These are phyloP conservation scores for Aspergillus aculeatus DNA, from an alignment of 2,329 filamentous ascomycete genomes.

Conservation along the genomic window DNA sequence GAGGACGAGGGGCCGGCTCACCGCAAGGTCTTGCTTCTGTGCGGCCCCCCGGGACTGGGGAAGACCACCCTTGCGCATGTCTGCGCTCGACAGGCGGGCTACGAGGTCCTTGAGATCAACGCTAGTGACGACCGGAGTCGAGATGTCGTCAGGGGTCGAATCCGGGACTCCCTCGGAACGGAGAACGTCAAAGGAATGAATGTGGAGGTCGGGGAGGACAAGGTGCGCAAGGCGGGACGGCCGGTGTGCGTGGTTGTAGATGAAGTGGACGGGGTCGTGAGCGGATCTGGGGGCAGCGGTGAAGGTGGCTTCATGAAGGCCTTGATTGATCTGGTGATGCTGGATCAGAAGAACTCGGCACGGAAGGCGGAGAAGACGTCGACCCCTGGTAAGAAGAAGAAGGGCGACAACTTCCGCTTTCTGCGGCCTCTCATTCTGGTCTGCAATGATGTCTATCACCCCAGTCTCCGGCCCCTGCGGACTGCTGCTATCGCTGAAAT, in stretches of 20 bases:
- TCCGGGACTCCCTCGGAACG: slow-evolving; percentile 87
- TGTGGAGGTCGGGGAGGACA: slow-evolving; percentile 46
- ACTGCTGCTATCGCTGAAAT: slow-evolving; percentile 83
- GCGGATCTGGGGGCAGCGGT: slow-evolving; percentile 71
- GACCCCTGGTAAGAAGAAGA: slow-evolving; percentile 51
- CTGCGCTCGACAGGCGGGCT: slow-evolving; percentile 90
- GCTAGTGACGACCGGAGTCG: slow-evolving; percentile 91
- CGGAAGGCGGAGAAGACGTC: slow-evolving; percentile 27
- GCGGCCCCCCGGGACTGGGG: slow-evolving; percentile 87
- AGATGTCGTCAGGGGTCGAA: slow-evolving; percentile 85
- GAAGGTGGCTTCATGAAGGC: slow-evolving; percentile 96
- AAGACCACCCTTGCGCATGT: slow-evolving; percentile 97
- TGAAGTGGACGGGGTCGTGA: slow-evolving; percentile 91
- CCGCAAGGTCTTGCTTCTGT: slow-evolving; percentile 83
- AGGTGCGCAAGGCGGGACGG: slow-evolving; percentile 69
- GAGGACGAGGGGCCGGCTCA: slow-evolving; percentile 70
- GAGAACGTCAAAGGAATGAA: slow-evolving; percentile 78
- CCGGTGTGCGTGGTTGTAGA: slow-evolving; percentile 94
- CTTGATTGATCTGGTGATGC: slow-evolving; percentile 80
- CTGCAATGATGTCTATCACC: slow-evolving; percentile 96
- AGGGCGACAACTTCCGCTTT: slow-evolving; percentile 81
- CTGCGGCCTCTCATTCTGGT: slow-evolving; percentile 88
- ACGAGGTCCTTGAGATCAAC: slow-evolving; percentile 96
- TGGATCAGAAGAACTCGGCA: slow-evolving; percentile 77
- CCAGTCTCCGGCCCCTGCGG: slow-evolving; percentile 80